Conservation (phyloP, 2,329 filamentous ascomycete genomes). For the Colletotrichum sidae region DNA sequence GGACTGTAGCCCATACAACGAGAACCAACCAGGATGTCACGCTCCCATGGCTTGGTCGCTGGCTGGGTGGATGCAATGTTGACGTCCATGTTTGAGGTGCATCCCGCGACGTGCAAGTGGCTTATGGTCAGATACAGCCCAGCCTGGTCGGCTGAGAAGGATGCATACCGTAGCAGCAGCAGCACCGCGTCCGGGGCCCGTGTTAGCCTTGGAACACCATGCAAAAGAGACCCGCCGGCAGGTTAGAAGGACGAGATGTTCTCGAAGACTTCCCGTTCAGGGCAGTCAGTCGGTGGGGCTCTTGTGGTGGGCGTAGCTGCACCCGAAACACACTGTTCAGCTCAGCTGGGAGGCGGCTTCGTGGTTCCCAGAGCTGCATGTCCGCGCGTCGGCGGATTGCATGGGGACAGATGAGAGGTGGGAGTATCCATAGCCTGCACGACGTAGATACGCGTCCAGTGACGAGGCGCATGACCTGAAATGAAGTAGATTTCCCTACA, state of each 20-base stretch:
- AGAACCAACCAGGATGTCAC: not conserved
- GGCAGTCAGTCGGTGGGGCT: slow-evolving; percentile 12
- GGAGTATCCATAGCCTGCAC: slow-evolving; percentile 8
- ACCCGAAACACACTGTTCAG: slow-evolving; percentile 18
- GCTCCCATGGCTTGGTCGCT: not conserved
- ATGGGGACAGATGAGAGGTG: not conserved
- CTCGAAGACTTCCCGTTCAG: slow-evolving; percentile 28
- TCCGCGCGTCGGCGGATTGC: slow-evolving; percentile 1
- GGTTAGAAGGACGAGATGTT: slow-evolving; percentile 13
- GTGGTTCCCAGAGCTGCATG: slow-evolving; percentile 11
- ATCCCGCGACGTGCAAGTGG: slow-evolving; percentile 3
- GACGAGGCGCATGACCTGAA: slow-evolving; percentile 17
- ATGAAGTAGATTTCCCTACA: not conserved
- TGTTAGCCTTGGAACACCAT: not conserved
- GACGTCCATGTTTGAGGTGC: slow-evolving; percentile 1
- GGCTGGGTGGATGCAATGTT: not conserved
- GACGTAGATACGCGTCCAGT: slow-evolving; percentile 10
- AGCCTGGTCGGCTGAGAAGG: not conserved
- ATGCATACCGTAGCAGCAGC: slow-evolving; percentile 11
- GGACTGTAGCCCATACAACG: not conserved
- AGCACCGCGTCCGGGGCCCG: slow-evolving; percentile 6
- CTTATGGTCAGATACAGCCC: slow-evolving; percentile 12
- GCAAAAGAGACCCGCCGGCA: not conserved
- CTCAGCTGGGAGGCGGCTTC: slow-evolving; percentile 4
- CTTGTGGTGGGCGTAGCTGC: not conserved